phyloP scores from a whole-genome alignment of 805 yeast species.

The Sugiyamaella boreocaroliniensis region DNA sequence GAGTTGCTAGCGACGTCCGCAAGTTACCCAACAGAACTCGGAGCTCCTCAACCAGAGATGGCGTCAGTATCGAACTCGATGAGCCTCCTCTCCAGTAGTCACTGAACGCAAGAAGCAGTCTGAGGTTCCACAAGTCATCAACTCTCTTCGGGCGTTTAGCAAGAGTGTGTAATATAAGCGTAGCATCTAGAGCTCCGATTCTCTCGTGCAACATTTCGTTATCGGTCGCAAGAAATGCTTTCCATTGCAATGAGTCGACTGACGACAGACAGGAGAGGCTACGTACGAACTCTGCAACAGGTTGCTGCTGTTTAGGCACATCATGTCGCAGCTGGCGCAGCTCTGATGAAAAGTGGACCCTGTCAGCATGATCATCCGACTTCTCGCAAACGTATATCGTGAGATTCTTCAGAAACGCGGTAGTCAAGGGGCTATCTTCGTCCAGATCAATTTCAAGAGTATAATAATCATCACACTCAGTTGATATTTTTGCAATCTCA shows the following conservation, averaged over 20 bases:
- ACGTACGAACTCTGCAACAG: constrained; percentile 1
- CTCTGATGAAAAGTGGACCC: not conserved
- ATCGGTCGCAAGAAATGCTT: constrained; percentile 7
- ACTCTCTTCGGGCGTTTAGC: constrained; percentile 37
- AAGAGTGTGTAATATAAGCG: constrained; percentile 43
- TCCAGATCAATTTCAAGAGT: constrained; percentile 43
- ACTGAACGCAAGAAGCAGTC: constrained; percentile 53
- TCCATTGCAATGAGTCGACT: constrained; percentile 7
- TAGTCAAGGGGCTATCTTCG: constrained; percentile 1
- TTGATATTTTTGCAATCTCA: constrained; percentile 42
- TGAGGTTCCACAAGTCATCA: constrained; percentile 60
- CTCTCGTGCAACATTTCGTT: constrained; percentile 2
- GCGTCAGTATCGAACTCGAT: not conserved
- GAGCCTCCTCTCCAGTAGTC: constrained; percentile 31
- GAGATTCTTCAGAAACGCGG: constrained; percentile 5
- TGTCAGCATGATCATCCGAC: constrained; percentile 4
- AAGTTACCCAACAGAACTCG: constrained; percentile 5
- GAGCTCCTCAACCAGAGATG: constrained; percentile 12
- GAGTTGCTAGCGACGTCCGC: not conserved
- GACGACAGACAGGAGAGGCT: constrained; percentile 5
- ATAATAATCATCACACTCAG: constrained; percentile 45
- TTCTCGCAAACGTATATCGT: constrained; percentile 10
- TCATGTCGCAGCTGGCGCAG: not conserved
- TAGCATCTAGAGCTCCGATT: constrained; percentile 44
- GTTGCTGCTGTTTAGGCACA: not conserved